A percentile compares a stretch with the other conserved stretches of the same genome.
These are phyloP conservation scores for Ogataea minuta DNA, from an alignment of 805 yeast species.

Conservation along the genomic window DNA sequence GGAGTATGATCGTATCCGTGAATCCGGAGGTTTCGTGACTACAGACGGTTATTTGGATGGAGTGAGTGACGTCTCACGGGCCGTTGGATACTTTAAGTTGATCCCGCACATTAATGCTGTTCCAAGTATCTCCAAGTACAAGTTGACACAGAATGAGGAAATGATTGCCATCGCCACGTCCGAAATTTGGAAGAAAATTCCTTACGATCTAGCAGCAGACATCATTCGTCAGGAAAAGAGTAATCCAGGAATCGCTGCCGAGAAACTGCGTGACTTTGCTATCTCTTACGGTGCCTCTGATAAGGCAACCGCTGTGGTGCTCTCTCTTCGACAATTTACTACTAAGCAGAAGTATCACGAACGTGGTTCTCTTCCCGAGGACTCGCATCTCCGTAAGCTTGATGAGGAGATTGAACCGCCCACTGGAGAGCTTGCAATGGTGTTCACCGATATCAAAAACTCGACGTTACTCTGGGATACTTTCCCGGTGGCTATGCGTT, in stretches of 20 bases:
- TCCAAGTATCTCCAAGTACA: conserved; percentile 68
- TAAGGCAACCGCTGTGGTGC: conserved; percentile 75
- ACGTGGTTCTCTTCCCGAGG: conserved; percentile 56
- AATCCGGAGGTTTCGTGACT: conserved; percentile 87
- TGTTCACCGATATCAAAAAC: conserved; percentile 94
- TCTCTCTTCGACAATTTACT: conserved; percentile 60
- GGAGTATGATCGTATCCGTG: conserved; percentile 84
- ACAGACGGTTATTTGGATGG: conserved; percentile 86
- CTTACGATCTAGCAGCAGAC: conserved; percentile 86
- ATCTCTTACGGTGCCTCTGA: conserved; percentile 85
- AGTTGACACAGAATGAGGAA: conserved; percentile 70
- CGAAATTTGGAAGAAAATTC: conserved; percentile 80
- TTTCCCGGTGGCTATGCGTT: conserved; percentile 89
- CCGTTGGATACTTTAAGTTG: conserved; percentile 84
- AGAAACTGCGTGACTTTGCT: conserved; percentile 89
- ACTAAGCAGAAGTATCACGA: conserved; percentile 35
- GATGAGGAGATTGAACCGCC: conserved; percentile 95
- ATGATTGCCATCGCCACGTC: conserved; percentile 80
- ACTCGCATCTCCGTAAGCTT: conserved; percentile 74
- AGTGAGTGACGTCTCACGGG: conserved; percentile 77
- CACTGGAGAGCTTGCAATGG: conserved; percentile 89
- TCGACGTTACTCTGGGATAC: conserved; percentile 94
- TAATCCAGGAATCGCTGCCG: conserved; percentile 90
- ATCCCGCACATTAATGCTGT: conserved; percentile 88
- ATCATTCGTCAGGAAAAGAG: conserved; percentile 76